Evolutionary conservation across 2,329 filamentous ascomycete genomes (phyloP).

Genomic region (Cytospora paraplurivora): DNA sequence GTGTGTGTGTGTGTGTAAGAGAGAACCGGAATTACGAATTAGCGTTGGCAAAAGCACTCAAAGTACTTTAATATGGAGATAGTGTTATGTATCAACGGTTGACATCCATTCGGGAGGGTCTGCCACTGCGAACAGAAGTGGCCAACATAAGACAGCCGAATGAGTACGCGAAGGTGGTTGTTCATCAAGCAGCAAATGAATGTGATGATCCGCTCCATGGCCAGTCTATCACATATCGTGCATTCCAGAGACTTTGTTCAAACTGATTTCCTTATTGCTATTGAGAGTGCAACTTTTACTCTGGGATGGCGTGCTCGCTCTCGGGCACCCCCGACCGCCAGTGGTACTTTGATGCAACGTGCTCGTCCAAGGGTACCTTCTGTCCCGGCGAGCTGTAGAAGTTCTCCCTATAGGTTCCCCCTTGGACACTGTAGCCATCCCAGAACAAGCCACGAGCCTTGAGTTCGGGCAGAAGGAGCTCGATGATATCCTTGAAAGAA

Average conservation of each 20-base stretch:
- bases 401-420: conserved; percentile 48
- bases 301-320: conserved; percentile 34
- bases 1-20: no score
- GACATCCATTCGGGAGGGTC: no score
- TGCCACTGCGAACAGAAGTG: no score
- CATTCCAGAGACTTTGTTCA: neutral
- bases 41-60: no score
- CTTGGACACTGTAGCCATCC: conserved; percentile 48
- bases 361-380: conserved; percentile 40
- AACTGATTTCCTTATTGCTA: neutral
- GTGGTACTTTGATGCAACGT: conserved; percentile 44
- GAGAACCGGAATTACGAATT: no score
- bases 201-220: no score
- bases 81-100: no score
- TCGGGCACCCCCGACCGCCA: conserved; percentile 41
- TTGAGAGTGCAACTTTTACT: neutral
- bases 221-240: neutral
- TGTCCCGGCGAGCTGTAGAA: conserved; percentile 42
- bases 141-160: no score
- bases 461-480: conserved; percentile 65
- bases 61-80: no score
- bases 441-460: conserved; percentile 59
- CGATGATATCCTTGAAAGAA: conserved; percentile 67
- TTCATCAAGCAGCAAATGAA: no score
- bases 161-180: no score